phyloP scores from a whole-genome alignment of 2,329 filamentous ascomycete genomes.

The Scedosporium minutisporum region DNA sequence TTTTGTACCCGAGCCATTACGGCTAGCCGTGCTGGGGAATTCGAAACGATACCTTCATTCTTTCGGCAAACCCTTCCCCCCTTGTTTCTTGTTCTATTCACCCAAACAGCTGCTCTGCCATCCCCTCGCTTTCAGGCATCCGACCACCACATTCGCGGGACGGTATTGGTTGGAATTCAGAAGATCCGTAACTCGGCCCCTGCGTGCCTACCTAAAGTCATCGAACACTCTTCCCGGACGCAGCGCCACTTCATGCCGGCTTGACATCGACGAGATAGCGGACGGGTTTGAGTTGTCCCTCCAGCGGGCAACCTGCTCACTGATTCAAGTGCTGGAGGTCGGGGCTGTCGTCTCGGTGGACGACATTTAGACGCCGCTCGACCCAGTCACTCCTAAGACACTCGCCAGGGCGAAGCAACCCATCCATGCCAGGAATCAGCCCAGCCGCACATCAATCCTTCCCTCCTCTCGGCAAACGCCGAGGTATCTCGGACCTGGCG shows the following conservation, averaged over 20 bases:
- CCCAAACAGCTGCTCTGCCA: background rate
- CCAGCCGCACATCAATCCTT: conserved; percentile 32
- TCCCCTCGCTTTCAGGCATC: background rate
- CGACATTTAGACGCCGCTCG: background rate
- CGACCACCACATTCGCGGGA: conserved; percentile 6
- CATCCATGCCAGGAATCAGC: conserved; percentile 46
- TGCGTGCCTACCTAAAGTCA: background rate
- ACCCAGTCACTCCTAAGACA: background rate
- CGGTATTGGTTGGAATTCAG: conserved; percentile 5
- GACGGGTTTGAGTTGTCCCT: background rate
- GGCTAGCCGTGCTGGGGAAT: conserved; percentile 7
- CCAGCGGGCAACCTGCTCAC: background rate
- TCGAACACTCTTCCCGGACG: background rate
- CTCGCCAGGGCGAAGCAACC: conserved; percentile 7
- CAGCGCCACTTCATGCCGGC: background rate
- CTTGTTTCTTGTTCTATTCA: conserved; percentile 3
- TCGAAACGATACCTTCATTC: conserved; percentile 14
- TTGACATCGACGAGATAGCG: background rate
- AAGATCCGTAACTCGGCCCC: background rate
- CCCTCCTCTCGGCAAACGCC: conserved; percentile 46
- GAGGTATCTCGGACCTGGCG: conserved; percentile 45
- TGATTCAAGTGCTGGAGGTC: background rate
- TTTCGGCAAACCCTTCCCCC: conserved; percentile 12
- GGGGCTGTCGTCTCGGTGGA: background rate
- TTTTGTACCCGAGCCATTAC: background rate